Conservation (phyloP, 1,284 basidiomycete genomes). For the Ustilago nuda region DNA sequence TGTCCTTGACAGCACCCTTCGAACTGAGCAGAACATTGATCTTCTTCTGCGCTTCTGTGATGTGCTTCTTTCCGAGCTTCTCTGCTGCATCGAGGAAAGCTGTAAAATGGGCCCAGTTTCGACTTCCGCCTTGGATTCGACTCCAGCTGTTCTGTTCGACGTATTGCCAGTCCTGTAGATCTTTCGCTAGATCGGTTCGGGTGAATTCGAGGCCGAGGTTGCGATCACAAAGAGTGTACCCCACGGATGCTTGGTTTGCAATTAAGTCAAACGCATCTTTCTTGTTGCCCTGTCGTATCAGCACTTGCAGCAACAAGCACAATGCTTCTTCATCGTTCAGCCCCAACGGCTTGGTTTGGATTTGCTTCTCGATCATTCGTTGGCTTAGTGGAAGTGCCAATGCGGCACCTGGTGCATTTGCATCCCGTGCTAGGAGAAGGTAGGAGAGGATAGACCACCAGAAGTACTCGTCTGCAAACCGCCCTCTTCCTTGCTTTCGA, state of each 20-base stretch:
- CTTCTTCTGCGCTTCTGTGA: conserved; percentile 38
- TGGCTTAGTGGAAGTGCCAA: conserved; percentile 76
- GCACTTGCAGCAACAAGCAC: conserved; percentile 78
- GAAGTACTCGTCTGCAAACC: conserved; percentile 81
- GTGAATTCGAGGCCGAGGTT: conserved; percentile 78
- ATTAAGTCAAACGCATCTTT: conserved; percentile 76
- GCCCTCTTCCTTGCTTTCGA: conserved; percentile 79
- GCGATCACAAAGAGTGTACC: conserved; percentile 76
- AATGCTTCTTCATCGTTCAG: conserved; percentile 79
- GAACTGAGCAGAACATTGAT: conserved; percentile 70
- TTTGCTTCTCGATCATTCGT: conserved; percentile 76
- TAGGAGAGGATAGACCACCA: conserved; percentile 85
- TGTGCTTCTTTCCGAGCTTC: conserved; percentile 29
- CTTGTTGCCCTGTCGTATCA: conserved; percentile 74
- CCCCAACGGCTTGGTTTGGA: conserved; percentile 79
- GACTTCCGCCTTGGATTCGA: conserved; percentile 54
- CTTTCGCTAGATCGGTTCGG: conserved; percentile 55
- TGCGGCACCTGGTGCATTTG: conserved; percentile 71
- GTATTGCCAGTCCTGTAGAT: conserved; percentile 69
- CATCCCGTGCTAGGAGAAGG: conserved; percentile 73
- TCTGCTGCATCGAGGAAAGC: conserved; percentile 33
- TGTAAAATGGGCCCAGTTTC: conserved; percentile 44
- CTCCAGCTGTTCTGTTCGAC: conserved; percentile 77
- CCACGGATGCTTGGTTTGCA: conserved; percentile 72
- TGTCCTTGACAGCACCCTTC: conserved; percentile 75